Base-by-base conservation (phyloP, 768 basidiomycete species). In the Boletus tomentosulus region DNA sequence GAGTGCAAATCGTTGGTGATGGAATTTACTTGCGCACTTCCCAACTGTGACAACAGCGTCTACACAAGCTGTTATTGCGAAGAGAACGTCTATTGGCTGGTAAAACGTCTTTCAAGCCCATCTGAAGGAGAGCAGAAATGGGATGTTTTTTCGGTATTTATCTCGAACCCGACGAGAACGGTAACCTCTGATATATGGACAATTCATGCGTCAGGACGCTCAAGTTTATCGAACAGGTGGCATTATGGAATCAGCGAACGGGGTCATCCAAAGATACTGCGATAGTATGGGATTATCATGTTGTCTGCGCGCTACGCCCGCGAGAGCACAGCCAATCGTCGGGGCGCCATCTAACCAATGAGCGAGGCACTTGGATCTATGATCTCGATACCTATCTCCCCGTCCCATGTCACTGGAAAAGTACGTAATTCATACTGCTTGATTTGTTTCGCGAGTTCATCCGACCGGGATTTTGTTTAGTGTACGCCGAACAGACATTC, bases 271-370 rank as follows among this genome's bases (percentile, higher is more conserved):
- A 59, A 28, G 69, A 69, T 34, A 59, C 50, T 3, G 67, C 78
- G 39, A 77, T 87, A 19, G 67, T 88, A 39, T 89, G 86, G 86
- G 87, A 89, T 64, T 89, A 89, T 67, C 87, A 89, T 62, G 86
- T 85, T 59, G 68, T 89, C 39, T 75, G 86, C 12, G 64, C 81
- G 44, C 70, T 88, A 30, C 73, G 62, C 30, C 34, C 45, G 12
- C 49, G 44, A 33, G 11, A 12, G 31, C 27, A 41, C 38, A 46
- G 35, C 52, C 48, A 37, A 45, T 42, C 41, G 15, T 47, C 27
- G 51, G 47, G n/a, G 41, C 42, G 31, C 24, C 22, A n/a, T 33
- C 56, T 19, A 43, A 50, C 45, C 45, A 41, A 31, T n/a, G 57
- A 50, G 52, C 58, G 38, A 48, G 64, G 48, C 39, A 64, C 68